Evolutionary conservation across 768 basidiomycete species (phyloP), one percentile per base, ranked within the genome.

Genomic region (Tylopilus cervinicoccineus): DNA sequence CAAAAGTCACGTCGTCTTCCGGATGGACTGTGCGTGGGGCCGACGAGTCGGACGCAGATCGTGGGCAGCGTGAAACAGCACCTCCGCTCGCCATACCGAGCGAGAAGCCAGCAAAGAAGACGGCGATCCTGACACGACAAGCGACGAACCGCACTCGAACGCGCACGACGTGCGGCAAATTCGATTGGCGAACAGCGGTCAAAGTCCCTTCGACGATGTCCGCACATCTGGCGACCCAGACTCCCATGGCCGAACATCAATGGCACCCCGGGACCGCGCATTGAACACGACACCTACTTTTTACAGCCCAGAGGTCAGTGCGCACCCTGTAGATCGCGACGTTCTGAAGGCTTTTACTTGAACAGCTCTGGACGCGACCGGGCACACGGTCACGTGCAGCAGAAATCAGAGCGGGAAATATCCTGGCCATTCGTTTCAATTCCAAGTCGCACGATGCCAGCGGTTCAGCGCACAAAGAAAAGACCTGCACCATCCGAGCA

Each of bases 401-500:
- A 14, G 23, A 58, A 45, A 48, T 50, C 48, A 43, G 20, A 19
- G 9, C 6, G 2, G 19, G 20, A 49, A 51, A 51, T 49, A n/a
- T n/a, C n/a, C n/a, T n/a, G n/a, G n/a, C n/a, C n/a, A n/a, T n/a
- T n/a, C n/a, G n/a, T n/a, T n/a, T n/a, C n/a, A n/a, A n/a, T n/a
- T 31, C 14, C 33, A n/a, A 50, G 7, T 26, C n/a, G n/a, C n/a
- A 43, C 45, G n/a, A 77, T 77, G 76, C 66, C 74, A 22, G 67
- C 71, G 20, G 36, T 61, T 29, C 67, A 66, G 53, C 55, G 52
- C 45, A 51, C 63, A 28, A 80, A 75, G 62, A 88, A 84, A 59
- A 71, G 84, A 41, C 53, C 71, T 12, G 75, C 78, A 2, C 24
- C 67, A 1, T 66, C 74, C 3, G 77, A 79, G 55, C 64, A 65